Base-by-base conservation (phyloP, 306 rosid genomes). In the Sechiopsis laciniata region DNA sequence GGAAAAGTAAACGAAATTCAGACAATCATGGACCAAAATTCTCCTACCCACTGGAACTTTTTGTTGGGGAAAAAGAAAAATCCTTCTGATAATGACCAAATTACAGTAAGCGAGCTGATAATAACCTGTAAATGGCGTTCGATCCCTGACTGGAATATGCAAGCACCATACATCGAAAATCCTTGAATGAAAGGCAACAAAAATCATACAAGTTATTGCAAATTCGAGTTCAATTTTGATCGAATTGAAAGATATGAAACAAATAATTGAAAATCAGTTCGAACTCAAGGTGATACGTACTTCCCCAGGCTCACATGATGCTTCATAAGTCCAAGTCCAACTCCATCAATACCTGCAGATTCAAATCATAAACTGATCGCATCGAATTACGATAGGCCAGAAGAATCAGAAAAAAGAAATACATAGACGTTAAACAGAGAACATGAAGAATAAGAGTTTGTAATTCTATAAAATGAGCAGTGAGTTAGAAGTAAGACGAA, bases 131-230 rank as follows among this genome's bases (percentile, higher is more conserved):
- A 90, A 87, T 77, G 87, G 75, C 56, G 97, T 91, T 74, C 92
- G 84, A 82, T 94, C 95, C 78, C 73, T 78, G 15, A 80, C 88
- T 22, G 99, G 96, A 78, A 87, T 87, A 81, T 94, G 99, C 88
- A 94, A 84, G 92, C 99, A 87, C 92, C 92, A 87, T 69, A 89
- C 16, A 48, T 94, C 86, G 79, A 87, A 94, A 42, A 87, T 78
- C 86, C 97, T 94, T 76, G 81, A 85, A 75, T 60, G 77, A 82
- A 66, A 1, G 50, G 50, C 56, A 59, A 7, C 26, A 52, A 7
- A 46, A 22, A 50, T 13, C 73, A 69, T 16, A 10, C 73, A 29
- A 53, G 72, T 45, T 20, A 81, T 59, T 0, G 40, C 2, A 48
- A 67, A 67, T 5, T 42, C 15, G 14, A 69, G 16, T 14, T 8